Evolutionary conservation across 164 flowering plant species (phyloP).

Genomic region (Magnolia officinalis): DNA sequence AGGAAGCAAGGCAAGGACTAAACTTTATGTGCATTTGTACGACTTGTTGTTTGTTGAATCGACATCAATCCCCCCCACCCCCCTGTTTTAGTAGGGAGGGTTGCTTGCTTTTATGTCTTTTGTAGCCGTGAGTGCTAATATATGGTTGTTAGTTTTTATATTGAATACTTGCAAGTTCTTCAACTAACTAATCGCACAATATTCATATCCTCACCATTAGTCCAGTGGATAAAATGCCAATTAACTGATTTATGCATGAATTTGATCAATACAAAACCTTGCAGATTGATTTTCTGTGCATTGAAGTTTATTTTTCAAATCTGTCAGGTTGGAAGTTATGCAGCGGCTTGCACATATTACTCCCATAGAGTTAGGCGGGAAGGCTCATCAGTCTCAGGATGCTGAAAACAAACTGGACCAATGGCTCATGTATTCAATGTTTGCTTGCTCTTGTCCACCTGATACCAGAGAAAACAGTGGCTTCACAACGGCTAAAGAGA

Average conservation of each 20-base stretch:
- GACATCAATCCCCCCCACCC: not conserved
- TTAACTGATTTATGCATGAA: conserved; percentile 2
- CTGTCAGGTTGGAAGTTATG: conserved; percentile 73
- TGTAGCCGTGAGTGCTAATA: not conserved
- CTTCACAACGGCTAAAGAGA: conserved; percentile 60
- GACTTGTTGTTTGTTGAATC: not conserved
- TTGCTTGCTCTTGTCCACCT: conserved; percentile 92
- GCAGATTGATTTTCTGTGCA: not conserved
- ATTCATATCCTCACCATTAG: not conserved
- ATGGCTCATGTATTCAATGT: conserved; percentile 97
- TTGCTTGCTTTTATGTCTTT: too few relatives aligned
- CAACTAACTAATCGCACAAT: not conserved
- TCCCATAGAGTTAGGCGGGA: conserved; percentile 92
- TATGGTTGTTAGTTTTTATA: not conserved
- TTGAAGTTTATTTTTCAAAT: not conserved
- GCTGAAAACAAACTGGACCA: conserved; percentile 91
- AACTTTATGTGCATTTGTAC: not conserved
- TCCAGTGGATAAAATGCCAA: not conserved
- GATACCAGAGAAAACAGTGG: conserved; percentile 59
- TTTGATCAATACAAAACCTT: not conserved
- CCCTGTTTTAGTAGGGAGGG: not conserved
- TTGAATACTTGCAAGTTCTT: not conserved
- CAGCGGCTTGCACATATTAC: conserved; percentile 87
- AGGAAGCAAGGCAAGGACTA: conserved; percentile 78
- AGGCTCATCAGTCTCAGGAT: conserved; percentile 86